Base-by-base conservation (phyloP, 441 rosid genomes). In the Pelargonium fulgidum region DNA sequence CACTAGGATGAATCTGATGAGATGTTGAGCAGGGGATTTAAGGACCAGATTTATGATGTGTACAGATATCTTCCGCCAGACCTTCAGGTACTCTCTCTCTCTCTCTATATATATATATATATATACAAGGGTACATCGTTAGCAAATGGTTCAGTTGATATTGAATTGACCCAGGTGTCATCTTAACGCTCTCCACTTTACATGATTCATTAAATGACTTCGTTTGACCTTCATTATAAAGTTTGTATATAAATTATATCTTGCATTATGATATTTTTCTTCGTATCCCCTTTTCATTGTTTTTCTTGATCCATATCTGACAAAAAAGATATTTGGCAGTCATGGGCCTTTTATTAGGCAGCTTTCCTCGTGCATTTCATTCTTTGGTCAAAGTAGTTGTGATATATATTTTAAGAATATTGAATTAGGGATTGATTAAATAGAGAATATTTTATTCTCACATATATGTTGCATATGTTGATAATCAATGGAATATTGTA, bases 21-120 rank as follows among this genome's bases (percentile, higher is more conserved):
- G 80, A 94, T 94, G 97, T 79, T 94, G 77, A 92, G 99, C 84
- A 86, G 98, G 86, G 99, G 99, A 29, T 92, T 94, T 73, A 94
- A 94, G 82, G 98, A 94, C 78, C 99, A 94, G 72, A 94, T 94
- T 74, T 94, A 94, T 70, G 97, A 90, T 74, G 97, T 94, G 36
- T 89, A 94, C 79, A 80, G 96, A 78, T 91, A 94, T 82, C 97
- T 94, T 74, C 98, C 99, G 22, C 98, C 99, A 0, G 99, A 94
- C 75, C 93, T 92, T 78, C 98, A 94, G 96, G 98, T 93, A 17
- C 39, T 14, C 7, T 69, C 10, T 39, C 4, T 14, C 2, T 68
- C 11, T 20, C 2, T 9, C 7, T 45, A 11, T 45, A 19, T 20
- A 12, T 9, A 1, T 0, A 7, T 6, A 13, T 13, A 45, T 7